These are phyloP conservation scores for Penicillium sp. DNA, from an alignment of 2,329 filamentous ascomycete genomes.

Conservation along the genomic window DNA sequence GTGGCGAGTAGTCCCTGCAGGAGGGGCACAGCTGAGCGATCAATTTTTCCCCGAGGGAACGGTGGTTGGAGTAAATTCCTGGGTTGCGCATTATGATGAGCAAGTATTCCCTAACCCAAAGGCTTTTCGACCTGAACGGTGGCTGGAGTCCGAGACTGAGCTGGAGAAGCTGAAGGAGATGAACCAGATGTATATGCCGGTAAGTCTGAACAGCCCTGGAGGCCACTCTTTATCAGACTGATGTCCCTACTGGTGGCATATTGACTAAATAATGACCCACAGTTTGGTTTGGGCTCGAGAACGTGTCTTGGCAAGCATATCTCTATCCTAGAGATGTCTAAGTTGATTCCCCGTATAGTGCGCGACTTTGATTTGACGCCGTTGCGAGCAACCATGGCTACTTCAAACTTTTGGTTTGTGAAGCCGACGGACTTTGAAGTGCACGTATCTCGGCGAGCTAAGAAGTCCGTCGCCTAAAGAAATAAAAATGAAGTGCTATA, in stretches of 20 bases:
- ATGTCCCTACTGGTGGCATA: background rate
- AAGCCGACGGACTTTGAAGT: conserved; percentile 45
- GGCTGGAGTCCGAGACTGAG: conserved; percentile 40
- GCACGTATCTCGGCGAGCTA: conserved; percentile 13
- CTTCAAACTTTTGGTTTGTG: conserved; percentile 46
- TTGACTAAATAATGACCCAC: background rate
- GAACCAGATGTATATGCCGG: conserved; percentile 43
- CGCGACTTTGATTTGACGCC: conserved; percentile 30
- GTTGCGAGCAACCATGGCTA: conserved; percentile 30
- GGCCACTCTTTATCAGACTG: background rate
- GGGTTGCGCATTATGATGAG: conserved; percentile 47
- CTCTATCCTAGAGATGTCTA: conserved; percentile 40
- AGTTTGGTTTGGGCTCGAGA: conserved; percentile 38
- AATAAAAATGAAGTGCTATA: background rate
- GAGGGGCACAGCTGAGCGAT: conserved; percentile 45
- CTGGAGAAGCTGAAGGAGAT: conserved; percentile 32
- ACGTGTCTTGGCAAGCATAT: conserved; percentile 38
- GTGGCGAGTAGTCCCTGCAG: conserved; percentile 50
- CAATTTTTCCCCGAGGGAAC: conserved; percentile 45
- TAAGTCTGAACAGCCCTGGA: conserved; percentile 17
- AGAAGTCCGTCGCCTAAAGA: background rate
- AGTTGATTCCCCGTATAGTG: conserved; percentile 35
- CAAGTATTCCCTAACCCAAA: conserved; percentile 47
- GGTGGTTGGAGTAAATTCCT: conserved; percentile 46
- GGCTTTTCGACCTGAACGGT: conserved; percentile 49